Evolutionary conservation across 371 early-diverging fungal species (phyloP), one percentile per base, ranked within the genome.

Genomic region (Lichtheimia ornata): DNA sequence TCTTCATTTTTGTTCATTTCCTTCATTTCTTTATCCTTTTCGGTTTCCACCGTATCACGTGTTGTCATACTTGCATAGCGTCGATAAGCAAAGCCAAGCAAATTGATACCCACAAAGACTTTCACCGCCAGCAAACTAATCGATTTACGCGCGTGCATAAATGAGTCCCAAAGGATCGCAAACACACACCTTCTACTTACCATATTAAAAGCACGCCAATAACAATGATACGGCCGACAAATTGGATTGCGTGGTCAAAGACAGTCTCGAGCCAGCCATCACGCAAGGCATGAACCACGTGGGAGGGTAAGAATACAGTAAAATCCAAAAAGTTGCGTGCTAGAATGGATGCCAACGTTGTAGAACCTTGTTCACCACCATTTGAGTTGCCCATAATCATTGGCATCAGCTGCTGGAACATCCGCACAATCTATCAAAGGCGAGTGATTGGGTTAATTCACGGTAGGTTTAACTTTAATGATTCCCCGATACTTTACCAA

Each of bases 11-110:
- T 79, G 59, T 71, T 76, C 63, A 88, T 86, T 57, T 74, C 81
- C 0, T 67, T 76, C 69, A 78, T 76, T 60, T 66, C 64, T 50
- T 80, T 51, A 50, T 83, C 77, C 43, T 69, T 72, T 64, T 81
- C 71, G 14, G 67, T 59, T 53, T 86, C 85, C 13, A 52, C 53
- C 1, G 75, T 70, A 27, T 87, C 84, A 43, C 88, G 85, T 52
- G 77, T 79, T 52, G 81, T 74, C 81, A 88, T 86, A 14, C 71
- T 81, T 24, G 77, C 69, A 67, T 85, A 85, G 27, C 90, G 80
- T 18, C 77, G 71, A 68, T 87, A 82, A 2, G 94, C 89, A 77
- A 81, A 86, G 20, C 84, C 85, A 27, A 91, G 77, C 53, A 95
- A 72, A 35, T 84, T 86, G 58, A 84, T 84, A 5, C 92, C 93